Evolutionary conservation across 1,284 basidiomycete genomes (phyloP).

Genomic region (Cutaneotrichosporon dermatis): DNA sequence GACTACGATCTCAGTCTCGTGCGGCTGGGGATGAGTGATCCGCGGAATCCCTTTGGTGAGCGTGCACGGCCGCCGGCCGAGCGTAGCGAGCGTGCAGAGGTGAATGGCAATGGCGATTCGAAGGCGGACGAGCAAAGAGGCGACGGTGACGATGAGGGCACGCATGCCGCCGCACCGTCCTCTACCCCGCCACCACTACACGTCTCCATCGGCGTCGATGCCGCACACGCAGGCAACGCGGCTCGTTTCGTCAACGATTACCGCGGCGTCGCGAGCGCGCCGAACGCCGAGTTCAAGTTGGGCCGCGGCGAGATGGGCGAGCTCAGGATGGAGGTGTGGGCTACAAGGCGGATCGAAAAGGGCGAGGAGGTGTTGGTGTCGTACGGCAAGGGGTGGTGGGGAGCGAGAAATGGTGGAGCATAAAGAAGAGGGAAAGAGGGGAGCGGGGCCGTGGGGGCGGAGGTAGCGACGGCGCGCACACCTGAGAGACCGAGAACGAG

Average conservation of each 20-base stretch:
- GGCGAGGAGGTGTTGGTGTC: slow-evolving; percentile 82
- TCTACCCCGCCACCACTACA: slow-evolving; percentile 9
- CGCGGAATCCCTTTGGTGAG: slow-evolving; percentile 28
- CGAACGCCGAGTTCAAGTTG: slow-evolving; percentile 71
- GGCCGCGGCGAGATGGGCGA: slow-evolving; percentile 58
- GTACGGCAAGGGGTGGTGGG: slow-evolving; percentile 93
- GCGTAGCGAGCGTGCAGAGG: too few species aligned
- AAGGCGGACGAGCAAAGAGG: too few species aligned
- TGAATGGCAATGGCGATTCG: too few species aligned
- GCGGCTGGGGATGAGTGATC: slow-evolving; percentile 47
- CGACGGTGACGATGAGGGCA: too few species aligned
- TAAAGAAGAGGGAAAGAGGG: too few species aligned
- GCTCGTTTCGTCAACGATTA: slow-evolving; percentile 84
- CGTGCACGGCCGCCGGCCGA: too few species aligned
- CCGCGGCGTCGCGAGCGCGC: slow-evolving; percentile 60
- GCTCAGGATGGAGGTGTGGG: slow-evolving; percentile 72
- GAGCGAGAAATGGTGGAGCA: slow-evolving; percentile 29
- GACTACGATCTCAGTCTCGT: slow-evolving; percentile 83
- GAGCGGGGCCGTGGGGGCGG: too few species aligned
- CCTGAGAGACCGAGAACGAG: too few species aligned
- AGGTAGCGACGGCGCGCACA: too few species aligned
- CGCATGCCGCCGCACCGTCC: too few species aligned
- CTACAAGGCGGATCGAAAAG: slow-evolving; percentile 61
- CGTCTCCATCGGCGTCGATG: slow-evolving; percentile 59
- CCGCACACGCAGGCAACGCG: slow-evolving; percentile 71